Conservation (phyloP, 768 basidiomycete species). For the Ramaria sp. region DNA sequence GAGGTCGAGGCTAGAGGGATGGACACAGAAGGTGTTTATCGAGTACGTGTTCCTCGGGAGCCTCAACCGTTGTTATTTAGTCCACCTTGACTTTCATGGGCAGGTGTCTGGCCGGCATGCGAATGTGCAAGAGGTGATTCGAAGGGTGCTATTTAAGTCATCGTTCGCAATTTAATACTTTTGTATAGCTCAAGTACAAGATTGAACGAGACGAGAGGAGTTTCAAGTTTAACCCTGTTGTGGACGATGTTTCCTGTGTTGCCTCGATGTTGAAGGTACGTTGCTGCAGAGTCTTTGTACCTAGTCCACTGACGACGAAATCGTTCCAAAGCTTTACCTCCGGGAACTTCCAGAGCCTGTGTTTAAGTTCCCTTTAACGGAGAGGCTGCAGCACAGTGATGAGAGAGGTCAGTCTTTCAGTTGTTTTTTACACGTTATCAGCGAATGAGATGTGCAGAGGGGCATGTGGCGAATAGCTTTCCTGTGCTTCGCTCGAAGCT, state of each 20-base stretch:
- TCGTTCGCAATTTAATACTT: conserved; percentile 4
- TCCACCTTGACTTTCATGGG: background rate
- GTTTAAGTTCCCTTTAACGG: conserved; percentile 69
- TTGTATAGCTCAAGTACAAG: conserved; percentile 62
- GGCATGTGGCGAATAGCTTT: conserved; percentile 62
- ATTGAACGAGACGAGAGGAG: conserved; percentile 73
- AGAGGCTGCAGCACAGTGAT: conserved; percentile 73
- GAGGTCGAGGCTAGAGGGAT: conserved; percentile 76
- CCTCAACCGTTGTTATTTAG: background rate
- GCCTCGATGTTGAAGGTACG: conserved; percentile 76
- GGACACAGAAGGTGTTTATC: conserved; percentile 71
- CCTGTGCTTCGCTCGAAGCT: conserved; percentile 78
- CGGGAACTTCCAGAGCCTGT: conserved; percentile 85
- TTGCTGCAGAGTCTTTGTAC: background rate
- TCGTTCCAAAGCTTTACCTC: conserved; percentile 50
- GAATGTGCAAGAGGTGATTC: conserved; percentile 62
- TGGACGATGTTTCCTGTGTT: conserved; percentile 75
- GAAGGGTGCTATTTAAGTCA: background rate
- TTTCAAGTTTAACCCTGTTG: conserved; percentile 59
- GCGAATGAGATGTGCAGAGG: conserved; percentile 31
- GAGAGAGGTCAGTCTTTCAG: conserved; percentile 42
- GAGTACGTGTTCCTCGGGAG: conserved; percentile 31
- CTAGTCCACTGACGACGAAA: background rate
- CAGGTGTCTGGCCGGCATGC: conserved; percentile 83
- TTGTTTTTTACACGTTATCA: background rate